phyloP scores from a whole-genome alignment of 306 rosid species.

The Ormosia emarginata region DNA sequence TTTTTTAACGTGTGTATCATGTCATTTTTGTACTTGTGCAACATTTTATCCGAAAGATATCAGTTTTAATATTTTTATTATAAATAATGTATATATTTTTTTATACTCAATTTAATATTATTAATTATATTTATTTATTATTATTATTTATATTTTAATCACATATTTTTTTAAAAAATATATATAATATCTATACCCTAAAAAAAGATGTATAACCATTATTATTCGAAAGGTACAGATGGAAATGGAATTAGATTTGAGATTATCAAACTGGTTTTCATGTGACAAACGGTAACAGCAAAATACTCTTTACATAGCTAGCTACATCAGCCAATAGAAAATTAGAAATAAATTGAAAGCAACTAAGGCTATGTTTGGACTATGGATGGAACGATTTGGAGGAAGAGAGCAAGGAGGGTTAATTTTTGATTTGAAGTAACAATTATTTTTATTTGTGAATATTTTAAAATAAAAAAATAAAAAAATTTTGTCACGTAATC shows the following conservation, averaged over 20 bases:
- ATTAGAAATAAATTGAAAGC: background rate
- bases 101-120: too few relatives aligned
- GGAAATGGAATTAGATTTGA: background rate
- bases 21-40: background rate
- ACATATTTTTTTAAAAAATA: too few relatives aligned
- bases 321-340: background rate
- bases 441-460: background rate
- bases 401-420: background rate
- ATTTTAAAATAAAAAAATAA: too few relatives aligned
- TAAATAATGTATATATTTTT: too few relatives aligned
- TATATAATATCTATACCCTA: too few relatives aligned
- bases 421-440: background rate
- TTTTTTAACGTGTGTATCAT: background rate
- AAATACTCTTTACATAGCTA: background rate
- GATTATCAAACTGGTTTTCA: constrained; percentile 5
- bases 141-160: too few relatives aligned
- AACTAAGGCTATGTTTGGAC: background rate
- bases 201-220: too few relatives aligned
- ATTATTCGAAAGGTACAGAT: background rate
- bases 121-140: too few relatives aligned
- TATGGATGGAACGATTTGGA: background rate
- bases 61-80: too few relatives aligned
- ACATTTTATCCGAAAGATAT: background rate
- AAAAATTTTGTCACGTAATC: too few relatives aligned
- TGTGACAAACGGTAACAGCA: background rate